Base-by-base conservation (phyloP, 768 basidiomycete species). In the Gymnopilus dilepis region DNA sequence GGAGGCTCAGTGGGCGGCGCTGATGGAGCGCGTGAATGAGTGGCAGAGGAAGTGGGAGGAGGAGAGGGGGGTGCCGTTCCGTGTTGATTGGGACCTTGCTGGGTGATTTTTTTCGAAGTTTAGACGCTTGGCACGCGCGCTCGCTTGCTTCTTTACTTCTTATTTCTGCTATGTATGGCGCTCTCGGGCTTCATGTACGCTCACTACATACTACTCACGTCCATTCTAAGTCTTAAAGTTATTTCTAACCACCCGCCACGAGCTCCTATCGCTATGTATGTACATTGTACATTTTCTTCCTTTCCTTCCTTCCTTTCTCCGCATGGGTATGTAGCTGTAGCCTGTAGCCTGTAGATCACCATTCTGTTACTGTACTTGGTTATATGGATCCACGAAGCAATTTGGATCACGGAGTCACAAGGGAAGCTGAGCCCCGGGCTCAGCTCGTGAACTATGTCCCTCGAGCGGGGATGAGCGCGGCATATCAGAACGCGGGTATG, bases 21-120 rank as follows among this genome's bases (percentile, higher is more conserved):
- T 86, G 58, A 82, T 86, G 82, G 43, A 62, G 31, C 73, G 82
- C 50, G 66, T 86, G 26, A 77, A 80, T 40, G 73, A 69, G 55
- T 84, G 84, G 84, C 80, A 85, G 65, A 66, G 74, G 51, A 74
- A 81, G n/a, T 86, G 86, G 82, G 84, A 86, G 64, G 69, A 65
- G n/a, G 67, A 69, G 15, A 67, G 74, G 17, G 69, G 61, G n/a
- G 60, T 73, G 9, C 59, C 42, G 9, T 71, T 71, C 56, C 50
- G 58, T 7, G 51, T 62, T 19, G 70, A 72, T 51, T 34, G 63
- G 1, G 67, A 69, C 34, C 59, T 71, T 48, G 60, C 51, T 40
- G 63, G 62, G 22, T 70, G 52, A 57, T 19, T 48, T 1, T 50
- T 48, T 1, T 50, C 38, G 50, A 28, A 17, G 17, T 28, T 59